Evolutionary conservation across 1,284 basidiomycete genomes (phyloP), one percentile per base, ranked within the genome.

Genomic region (Grifola frondosa): DNA sequence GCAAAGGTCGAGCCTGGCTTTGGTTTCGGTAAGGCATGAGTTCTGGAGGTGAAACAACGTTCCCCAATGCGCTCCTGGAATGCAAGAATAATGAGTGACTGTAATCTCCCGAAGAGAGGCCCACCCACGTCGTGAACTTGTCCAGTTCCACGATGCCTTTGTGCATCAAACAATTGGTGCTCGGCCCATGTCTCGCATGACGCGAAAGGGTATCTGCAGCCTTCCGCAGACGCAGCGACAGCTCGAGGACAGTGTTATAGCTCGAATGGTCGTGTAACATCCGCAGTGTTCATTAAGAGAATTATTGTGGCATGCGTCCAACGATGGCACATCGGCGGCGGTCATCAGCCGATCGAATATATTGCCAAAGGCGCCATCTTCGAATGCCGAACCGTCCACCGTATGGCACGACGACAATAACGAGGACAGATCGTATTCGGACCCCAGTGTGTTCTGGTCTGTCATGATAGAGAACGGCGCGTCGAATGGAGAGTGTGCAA

Each of bases 171-270:
- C 81, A 84, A 28, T 60, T 64, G 17, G 64, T 65, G 23, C 69
- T 68, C 42, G 70, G 56, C 22, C 63, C 67, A 56, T 84, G 81
- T 42, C 67, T 70, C 20, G 72, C 57, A 8, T 74, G 75, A 35
- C 70, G 73, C 20, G 69, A 65, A 32, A 84, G 74, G 25, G 77
- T 66, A 44, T 81, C 73, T 19, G 75, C 74, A 3, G 79, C 78
- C 50, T 73, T 78, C 23, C 80, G 70, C 22, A 84, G 68, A 40
- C 79, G 69, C 22, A 83, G 64, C 2, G 81, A 84, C 20, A 84
- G 65, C 52, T 84, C 81, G 8, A 84, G 72, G 20, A 81, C 67
- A 28, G 72, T 74, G 41, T 67, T 75, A 54, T 84, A 83, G 52
- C 66, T 75, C 22, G 67, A 57, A 21, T 67, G 51, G 45, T 82